Conservation (phyloP, 306 rosid species). For the Luffa aegyptiaca region DNA sequence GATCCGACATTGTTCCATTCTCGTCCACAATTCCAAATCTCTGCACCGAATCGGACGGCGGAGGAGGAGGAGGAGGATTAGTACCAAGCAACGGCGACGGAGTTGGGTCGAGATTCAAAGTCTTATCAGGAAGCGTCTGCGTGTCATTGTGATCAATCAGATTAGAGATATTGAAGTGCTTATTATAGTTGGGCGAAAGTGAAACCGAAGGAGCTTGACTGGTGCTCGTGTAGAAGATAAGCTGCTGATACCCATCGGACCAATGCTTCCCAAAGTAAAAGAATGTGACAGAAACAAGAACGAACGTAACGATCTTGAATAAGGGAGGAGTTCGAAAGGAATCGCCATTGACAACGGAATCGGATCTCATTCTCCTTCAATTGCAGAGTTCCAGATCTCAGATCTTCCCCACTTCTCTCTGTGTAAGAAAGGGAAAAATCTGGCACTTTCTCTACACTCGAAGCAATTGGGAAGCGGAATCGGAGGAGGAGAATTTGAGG, state of each 20-base stretch:
- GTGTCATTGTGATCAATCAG: conserved; percentile 25
- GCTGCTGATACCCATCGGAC: conserved; percentile 67
- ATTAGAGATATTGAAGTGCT: conserved; percentile 31
- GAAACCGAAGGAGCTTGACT: conserved; percentile 27
- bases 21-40: conserved; percentile 58
- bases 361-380: conserved; percentile 20
- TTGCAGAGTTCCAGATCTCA: conserved; percentile 9
- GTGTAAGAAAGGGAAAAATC: background rate
- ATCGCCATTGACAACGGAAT: conserved; percentile 21
- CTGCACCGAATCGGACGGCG: conserved; percentile 29
- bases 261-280: conserved; percentile 76
- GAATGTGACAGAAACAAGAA: conserved; percentile 41
- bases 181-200: conserved; percentile 49
- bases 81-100: background rate
- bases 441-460: background rate
- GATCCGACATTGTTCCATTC: conserved; percentile 67
- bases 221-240: conserved; percentile 47
- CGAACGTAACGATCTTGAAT: conserved; percentile 34
- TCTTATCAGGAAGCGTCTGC: conserved; percentile 14
- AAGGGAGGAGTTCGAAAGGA: conserved; percentile 21
- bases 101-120: background rate
- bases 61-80: conserved; percentile 26
- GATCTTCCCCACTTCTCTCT: background rate
- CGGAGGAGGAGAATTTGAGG: background rate
- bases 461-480: conserved; percentile 1